These are phyloP conservation scores for Barnettozyma pratensis DNA, from an alignment of 805 yeast genomes.

Conservation along the genomic window DNA sequence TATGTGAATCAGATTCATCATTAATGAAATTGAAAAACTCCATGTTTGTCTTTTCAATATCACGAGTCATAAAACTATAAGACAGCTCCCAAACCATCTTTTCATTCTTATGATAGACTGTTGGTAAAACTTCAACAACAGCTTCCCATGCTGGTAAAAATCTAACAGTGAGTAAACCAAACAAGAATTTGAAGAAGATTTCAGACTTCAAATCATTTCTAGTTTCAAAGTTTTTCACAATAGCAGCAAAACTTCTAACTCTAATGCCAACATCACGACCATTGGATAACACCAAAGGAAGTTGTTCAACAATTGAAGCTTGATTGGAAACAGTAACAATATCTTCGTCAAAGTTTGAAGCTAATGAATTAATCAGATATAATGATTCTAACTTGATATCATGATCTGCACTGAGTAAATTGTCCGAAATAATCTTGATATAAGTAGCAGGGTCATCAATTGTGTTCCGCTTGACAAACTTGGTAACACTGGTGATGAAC, in stretches of 20 bases:
- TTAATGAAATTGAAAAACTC: constrained; percentile 12
- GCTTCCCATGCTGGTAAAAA: constrained; percentile 88
- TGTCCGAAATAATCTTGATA: constrained; percentile 27
- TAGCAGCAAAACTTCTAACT: constrained; percentile 50
- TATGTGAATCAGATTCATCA: constrained; percentile 9
- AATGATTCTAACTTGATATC: constrained; percentile 46
- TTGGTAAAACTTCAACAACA: constrained; percentile 54
- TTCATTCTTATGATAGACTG: constrained; percentile 37
- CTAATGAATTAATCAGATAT: constrained; percentile 34
- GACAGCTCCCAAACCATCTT: constrained; percentile 53
- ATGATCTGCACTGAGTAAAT: constrained; percentile 46
- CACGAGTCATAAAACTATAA: constrained; percentile 28
- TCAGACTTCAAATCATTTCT: constrained; percentile 17
- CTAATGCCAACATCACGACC: constrained; percentile 74
- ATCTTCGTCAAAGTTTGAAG: constrained; percentile 25
- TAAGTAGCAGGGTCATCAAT: constrained; percentile 9
- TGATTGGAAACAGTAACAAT: constrained; percentile 41
- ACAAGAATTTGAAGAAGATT: constrained; percentile 43
- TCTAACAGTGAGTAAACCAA: constrained; percentile 68
- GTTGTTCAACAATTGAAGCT: constrained; percentile 59
- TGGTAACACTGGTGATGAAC: constrained; percentile 18
- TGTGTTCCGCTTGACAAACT: constrained; percentile 5
- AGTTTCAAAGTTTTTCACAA: constrained; percentile 31
- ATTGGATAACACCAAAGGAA: constrained; percentile 62
- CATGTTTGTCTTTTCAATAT: background rate